These are phyloP conservation scores for Stellera chamaejasme DNA, from an alignment of 345 rosid species.

Conservation along the genomic window DNA sequence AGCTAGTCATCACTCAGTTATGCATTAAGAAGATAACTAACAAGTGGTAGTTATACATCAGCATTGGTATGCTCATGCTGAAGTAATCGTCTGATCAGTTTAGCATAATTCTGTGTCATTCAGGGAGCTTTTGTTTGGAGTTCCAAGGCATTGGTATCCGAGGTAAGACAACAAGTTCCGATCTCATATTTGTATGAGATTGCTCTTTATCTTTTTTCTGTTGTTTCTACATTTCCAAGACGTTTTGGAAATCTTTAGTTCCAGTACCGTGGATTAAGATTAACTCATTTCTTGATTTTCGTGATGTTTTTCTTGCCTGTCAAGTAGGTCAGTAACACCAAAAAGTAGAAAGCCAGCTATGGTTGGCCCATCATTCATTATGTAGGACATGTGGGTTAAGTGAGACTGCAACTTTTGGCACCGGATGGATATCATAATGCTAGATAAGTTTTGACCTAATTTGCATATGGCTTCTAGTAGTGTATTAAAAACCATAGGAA, in stretches of 20 bases:
- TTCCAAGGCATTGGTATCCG: slow-evolving; percentile 78
- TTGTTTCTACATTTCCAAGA: neutral
- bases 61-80: slow-evolving; percentile 2
- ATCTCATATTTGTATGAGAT: neutral
- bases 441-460: too few species aligned
- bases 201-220: neutral
- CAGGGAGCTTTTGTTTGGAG: slow-evolving; percentile 99
- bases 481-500: too few species aligned
- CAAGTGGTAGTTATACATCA: neutral
- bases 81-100: slow-evolving; percentile 10
- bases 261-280: neutral
- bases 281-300: neutral
- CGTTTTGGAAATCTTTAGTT: slow-evolving; percentile 2
- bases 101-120: slow-evolving; percentile 11
- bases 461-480: too few species aligned
- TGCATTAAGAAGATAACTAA: too few species aligned
- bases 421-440: too few species aligned
- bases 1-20: too few species aligned
- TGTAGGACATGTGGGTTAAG: neutral
- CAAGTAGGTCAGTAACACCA: slow-evolving; percentile 2
- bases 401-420: too few species aligned
- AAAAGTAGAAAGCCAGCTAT: neutral
- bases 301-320: neutral
- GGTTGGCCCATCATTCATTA: slow-evolving; percentile 3
- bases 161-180: slow-evolving; percentile 38